These are phyloP conservation scores for Agastache rugosa DNA, from an alignment of 257 asterid genomes.

Conservation along the genomic window DNA sequence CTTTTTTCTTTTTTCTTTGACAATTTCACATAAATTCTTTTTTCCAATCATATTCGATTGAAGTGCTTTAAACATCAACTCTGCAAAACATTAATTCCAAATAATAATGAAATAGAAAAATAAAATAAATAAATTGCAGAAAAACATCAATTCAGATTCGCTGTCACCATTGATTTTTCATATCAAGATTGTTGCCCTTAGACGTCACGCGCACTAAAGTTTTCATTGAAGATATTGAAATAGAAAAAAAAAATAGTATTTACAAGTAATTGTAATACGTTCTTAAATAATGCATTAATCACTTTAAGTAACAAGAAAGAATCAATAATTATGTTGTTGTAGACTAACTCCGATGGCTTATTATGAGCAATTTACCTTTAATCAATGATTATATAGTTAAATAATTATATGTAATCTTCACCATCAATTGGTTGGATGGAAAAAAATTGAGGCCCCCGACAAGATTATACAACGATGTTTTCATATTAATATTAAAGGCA, in stretches of 20 bases:
- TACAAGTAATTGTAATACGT: not conserved
- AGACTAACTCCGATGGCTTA: not conserved
- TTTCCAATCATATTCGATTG: constrained; percentile 4
- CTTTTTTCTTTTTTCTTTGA: constrained; percentile 14
- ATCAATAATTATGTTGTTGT: constrained; percentile 31
- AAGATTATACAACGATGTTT: constrained; percentile 1
- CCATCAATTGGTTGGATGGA: constrained; percentile 7
- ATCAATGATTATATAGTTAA: constrained; percentile 22
- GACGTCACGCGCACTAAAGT: not conserved
- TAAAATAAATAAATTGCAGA: not conserved
- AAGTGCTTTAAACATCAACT: constrained; percentile 6
- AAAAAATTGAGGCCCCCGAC: constrained; percentile 33
- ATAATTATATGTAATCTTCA: constrained; percentile 18
- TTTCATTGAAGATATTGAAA: not conserved
- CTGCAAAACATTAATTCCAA: not conserved
- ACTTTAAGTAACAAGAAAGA: not conserved
- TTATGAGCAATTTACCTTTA: constrained; percentile 31
- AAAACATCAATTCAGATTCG: not conserved
- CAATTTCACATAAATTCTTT: constrained; percentile 8
- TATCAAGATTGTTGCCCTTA: not conserved
- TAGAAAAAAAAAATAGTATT: not conserved
- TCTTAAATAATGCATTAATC: not conserved
- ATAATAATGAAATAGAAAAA: not conserved
- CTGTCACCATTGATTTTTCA: not conserved
- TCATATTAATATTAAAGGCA: constrained; percentile 20